A percentile compares a stretch with the other conserved stretches of the same genome.
Conservation (phyloP, 768 basidiomycete genomes). For the Dioszegia hungarica region DNA sequence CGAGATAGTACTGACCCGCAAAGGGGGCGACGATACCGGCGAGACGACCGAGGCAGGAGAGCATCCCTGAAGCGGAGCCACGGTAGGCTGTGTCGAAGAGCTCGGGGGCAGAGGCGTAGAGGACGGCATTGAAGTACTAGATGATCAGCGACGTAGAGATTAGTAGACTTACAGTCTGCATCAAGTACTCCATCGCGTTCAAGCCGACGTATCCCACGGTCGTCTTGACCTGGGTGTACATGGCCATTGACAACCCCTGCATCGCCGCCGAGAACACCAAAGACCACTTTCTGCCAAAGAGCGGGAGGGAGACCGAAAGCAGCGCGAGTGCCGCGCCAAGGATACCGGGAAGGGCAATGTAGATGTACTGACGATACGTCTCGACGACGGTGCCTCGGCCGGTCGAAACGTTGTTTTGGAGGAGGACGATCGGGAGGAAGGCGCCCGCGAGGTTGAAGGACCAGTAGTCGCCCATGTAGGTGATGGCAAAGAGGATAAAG, state of each 20-base stretch:
- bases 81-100: constrained; percentile 44
- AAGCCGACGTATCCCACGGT: constrained; percentile 43
- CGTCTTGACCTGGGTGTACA: constrained; percentile 44
- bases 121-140: constrained; percentile 47
- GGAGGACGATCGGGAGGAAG: constrained; percentile 48
- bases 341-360: constrained; percentile 45
- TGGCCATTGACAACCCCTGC: constrained; percentile 44
- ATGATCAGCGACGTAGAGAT: neutral
- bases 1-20: constrained; percentile 29
- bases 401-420: constrained; percentile 42
- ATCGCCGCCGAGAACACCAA: constrained; percentile 36
- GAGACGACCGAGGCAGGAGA: constrained; percentile 41
- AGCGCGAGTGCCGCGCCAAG: constrained; percentile 41
- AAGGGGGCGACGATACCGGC: constrained; percentile 47
- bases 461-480: constrained; percentile 47
- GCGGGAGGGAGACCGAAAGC: constrained; percentile 37
- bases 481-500: constrained; percentile 38
- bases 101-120: constrained; percentile 49
- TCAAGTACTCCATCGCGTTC: constrained; percentile 32
- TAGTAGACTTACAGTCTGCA: neutral
- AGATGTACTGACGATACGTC: constrained; percentile 49
- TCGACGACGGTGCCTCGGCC: constrained; percentile 37
- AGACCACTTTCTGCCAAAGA: constrained; percentile 43
- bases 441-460: constrained; percentile 48
- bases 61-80: constrained; percentile 42